Evolutionary conservation across 129 eudicot genomes (phyloP).

Genomic region (Ambrosia trifida): DNA sequence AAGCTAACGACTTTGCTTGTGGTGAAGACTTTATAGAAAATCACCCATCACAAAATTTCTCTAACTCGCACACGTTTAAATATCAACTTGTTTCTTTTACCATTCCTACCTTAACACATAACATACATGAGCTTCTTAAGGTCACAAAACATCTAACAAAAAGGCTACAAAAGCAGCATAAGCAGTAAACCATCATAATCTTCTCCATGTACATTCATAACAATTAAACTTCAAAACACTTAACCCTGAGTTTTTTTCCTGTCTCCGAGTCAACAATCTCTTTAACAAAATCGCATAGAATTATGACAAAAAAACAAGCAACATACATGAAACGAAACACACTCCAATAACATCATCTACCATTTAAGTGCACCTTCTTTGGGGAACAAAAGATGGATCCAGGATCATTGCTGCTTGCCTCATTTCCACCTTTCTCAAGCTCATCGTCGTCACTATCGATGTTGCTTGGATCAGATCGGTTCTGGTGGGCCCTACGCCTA

Average conservation of each 20-base stretch:
- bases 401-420: slow-evolving; percentile 31
- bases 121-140: background rate
- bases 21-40: too few species aligned
- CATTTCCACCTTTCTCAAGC: slow-evolving; percentile 41
- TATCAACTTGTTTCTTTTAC: too few species aligned
- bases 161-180: background rate
- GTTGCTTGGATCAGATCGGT: slow-evolving; percentile 48
- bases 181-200: slow-evolving; percentile 18
- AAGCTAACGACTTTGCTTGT: too few species aligned
- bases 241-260: background rate
- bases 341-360: slow-evolving; percentile 22
- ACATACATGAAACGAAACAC: background rate
- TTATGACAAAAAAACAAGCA: slow-evolving; percentile 7
- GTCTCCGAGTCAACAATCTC: slow-evolving; percentile 22
- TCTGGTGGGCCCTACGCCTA: slow-evolving; percentile 73
- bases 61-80: too few species aligned
- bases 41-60: too few species aligned
- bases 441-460: slow-evolving; percentile 88
- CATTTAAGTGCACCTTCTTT: slow-evolving; percentile 48
- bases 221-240: slow-evolving; percentile 30
- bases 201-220: slow-evolving; percentile 35
- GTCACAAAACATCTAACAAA: background rate
- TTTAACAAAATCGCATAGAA: slow-evolving; percentile 6
- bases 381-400: slow-evolving; percentile 65
- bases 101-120: background rate